Base-by-base conservation (phyloP, 1,284 basidiomycete species). In the Austroboletus niveus region DNA sequence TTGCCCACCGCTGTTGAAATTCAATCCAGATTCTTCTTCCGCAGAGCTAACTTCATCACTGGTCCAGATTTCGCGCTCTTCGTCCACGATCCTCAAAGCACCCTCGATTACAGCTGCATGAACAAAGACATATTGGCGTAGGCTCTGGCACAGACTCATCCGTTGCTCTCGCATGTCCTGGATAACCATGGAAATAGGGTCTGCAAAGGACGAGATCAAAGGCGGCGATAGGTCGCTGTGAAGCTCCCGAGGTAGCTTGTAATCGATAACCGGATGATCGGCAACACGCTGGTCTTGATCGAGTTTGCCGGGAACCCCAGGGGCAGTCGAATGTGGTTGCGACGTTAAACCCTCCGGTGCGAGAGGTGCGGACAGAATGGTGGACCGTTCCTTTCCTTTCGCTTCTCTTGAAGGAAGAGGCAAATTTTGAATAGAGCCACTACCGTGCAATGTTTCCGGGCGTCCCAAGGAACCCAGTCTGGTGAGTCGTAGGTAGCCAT, bases 131-230 rank as follows among this genome's bases (percentile, higher is more conserved):
- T 93, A 95, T 72, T 95, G 92, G 54, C 92, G 75, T 62, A 94
- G 70, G 64, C 86, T 92, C 75, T 94, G 92, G 61, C 92, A 93
- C 52, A 95, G 70, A 61, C 89, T 92, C 92, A 95, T 95, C 46
- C 92, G 75, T 71, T 95, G 92, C 64, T 93, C 85, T 45, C 92
- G 80, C 88, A 95, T 93, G 62, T 92, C 90, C 67, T 91, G 88
- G 29, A 95, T 73, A 4, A 94, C 80, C 50, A 84, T 78, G 62
- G 79, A 80, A 38, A 95, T 80, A 5, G 92, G 92, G 52, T 91
- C 85, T 34, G 80, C 74, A 58, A 87, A 82, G 27, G 75, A 72
- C 41, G 80, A 81, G 47, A 94, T 65, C 31, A 79, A 69, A 12
- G 79, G 76, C 1, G 85, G 85, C n/a, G 80, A 78, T 52, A 64